Evolutionary conservation across 805 yeast genomes (phyloP), one percentile per base, ranked within the genome.

Genomic region (Wickerhamiella kurtzmanii): DNA sequence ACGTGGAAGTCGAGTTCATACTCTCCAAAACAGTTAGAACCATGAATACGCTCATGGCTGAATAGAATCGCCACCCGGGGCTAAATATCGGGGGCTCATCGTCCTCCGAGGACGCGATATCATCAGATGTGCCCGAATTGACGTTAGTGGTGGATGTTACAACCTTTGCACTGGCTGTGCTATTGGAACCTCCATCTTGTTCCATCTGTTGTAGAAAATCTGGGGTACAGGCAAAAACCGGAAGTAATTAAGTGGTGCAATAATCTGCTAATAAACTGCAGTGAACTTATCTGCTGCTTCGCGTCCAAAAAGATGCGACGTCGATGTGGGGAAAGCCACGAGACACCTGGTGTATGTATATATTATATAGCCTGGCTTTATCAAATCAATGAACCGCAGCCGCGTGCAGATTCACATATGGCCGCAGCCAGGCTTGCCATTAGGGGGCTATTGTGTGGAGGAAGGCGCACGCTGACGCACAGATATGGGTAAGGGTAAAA

Each of bases 61-160:
- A 37, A 16, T 44, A 42, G 44, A 50, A 47, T n/a, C 44, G 40
- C 40, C 47, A 41, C 22, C 44, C 44, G 6, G 52, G 51, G 28
- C 41, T 19, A 20, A 49, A 43, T 48, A 48, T 48, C 42, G 42
- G 42, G 6, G 51, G 51, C 44, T 44, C 48, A 25, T 48, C 51
- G 19, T 48, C 51, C 5, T 48, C 51, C 11, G 32, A 25, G 32
- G 32, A 25, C 32, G 32, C 32, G 32, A 25, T 25, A 25, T 25
- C 32, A 11, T 25, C 32, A 11, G 32, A 25, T 6, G 11, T 11
- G 11, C 32, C 32, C 32, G 32, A 25, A 11, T 25, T 25, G 32
- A 25, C 32, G 32, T 25, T 25, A 6, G 32, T 25, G 32, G 32
- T 25, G 11, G 32, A 25, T 11, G 32, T 25, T 25, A 25, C 32